Evolutionary conservation across 129 eudicot genomes (phyloP).

Genomic region (Tanacetum coccineum): DNA sequence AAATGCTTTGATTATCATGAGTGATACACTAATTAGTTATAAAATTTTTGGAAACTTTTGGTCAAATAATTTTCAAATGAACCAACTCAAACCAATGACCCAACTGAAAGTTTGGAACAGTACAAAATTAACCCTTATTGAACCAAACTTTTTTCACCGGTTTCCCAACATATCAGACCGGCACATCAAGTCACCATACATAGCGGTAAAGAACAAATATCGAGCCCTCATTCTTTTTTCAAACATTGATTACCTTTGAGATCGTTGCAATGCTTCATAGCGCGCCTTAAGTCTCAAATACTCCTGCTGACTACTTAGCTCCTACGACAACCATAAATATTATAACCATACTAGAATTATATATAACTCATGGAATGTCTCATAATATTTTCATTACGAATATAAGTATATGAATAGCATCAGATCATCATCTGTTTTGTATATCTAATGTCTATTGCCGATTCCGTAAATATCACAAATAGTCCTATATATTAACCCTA

Average conservation of each 20-base stretch:
- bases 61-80: too few relatives aligned
- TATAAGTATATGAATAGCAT: too few relatives aligned
- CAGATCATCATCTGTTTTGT: too few relatives aligned
- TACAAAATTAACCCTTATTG: not conserved
- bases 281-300: slow-evolving; percentile 87
- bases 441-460: too few relatives aligned
- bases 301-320: slow-evolving; percentile 93
- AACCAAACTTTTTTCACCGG: too few relatives aligned
- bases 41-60: too few relatives aligned
- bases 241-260: slow-evolving; percentile 55
- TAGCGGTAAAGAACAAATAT: not conserved
- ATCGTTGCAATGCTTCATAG: slow-evolving; percentile 80
- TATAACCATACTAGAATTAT: not conserved
- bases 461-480: too few relatives aligned
- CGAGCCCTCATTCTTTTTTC: not conserved
- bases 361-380: not conserved
- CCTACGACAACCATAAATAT: slow-evolving; percentile 43
- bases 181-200: not conserved
- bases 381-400: too few relatives aligned
- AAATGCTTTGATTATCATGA: not conserved
- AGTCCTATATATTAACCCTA: too few relatives aligned
- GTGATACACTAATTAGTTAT: not conserved
- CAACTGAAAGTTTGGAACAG: not conserved
- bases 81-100: not conserved
- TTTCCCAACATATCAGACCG: not conserved